Evolutionary conservation across 2,329 filamentous ascomycete species (phyloP), one percentile per base, ranked within the genome.

Genomic region (Colletotrichum lindemuthianum): DNA sequence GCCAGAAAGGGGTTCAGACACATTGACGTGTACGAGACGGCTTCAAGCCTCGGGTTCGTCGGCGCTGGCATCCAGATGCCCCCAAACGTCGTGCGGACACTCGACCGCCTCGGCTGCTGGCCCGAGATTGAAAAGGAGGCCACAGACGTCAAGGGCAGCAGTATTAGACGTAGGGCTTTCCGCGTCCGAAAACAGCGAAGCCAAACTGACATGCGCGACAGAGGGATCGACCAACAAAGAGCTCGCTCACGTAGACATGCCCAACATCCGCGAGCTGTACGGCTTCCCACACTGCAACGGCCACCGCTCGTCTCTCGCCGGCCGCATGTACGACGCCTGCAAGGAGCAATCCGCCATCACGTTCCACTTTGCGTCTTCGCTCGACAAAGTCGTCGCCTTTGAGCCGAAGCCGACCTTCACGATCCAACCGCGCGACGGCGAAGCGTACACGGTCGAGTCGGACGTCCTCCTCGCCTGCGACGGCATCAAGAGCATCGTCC

Each of bases 11-110:
- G 92, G 8, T 94, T 95, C 77, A 86, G 82, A 68, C 80, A 90
- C 61, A 89, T 95, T 71, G 82, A 90, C 59, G 86, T 95, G 54
- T 95, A 88, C 74, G 92, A 95, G 74, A 86, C 84, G 40, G 91
- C 91, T 0, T 86, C 89, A 5, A 86, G 88, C 68, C 83, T 95
- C 4, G 92, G 92, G 6, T 95, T 95, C 70, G 91, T 95, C 1
- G 92, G 92, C 32, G 92, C 92, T 1, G 92, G 92, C 6, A 95
- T 96, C 69, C 92, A 96, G 74, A 82, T 95, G 63, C 91, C 92
- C 0, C 92, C 92, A 0, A 96, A 96, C 69, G 91, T 95, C 84
- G 88, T 89, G 4, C 86, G 91, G 2, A 90, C 96, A 8, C 82
- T 96, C 11, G 89, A 92, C 72, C 81, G 84, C 12, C 79, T 94